Evolutionary conservation across 305 asterid genomes (phyloP), one percentile per base, ranked within the genome.

Genomic region (Striga hermonthica): DNA sequence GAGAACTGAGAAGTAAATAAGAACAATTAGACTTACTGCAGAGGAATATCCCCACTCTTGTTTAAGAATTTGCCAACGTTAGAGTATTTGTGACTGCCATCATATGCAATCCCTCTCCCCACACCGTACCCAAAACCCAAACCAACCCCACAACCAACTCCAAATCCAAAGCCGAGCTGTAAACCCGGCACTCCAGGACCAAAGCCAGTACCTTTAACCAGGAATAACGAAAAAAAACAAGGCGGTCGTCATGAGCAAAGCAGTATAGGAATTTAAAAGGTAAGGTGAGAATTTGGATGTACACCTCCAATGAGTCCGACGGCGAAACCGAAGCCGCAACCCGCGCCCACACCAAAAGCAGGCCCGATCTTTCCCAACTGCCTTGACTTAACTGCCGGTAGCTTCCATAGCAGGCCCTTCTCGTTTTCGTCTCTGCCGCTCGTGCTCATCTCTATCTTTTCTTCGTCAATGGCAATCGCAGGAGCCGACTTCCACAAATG

Each of bases 71-170:
- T 78, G 66, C 78, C 85, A 13, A 82, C 72, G 63, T 89, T 91
- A 13, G 96, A 79, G 76, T 83, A 79, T 68, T 64, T 79, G 48
- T 88, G 85, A 12, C 38, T 62, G 55, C 79, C 82, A 65, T 86
- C 96, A 59, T 85, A 86, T 28, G 88, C 95, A 75, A 82, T 62
- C 60, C 98, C 98, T 58, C 71, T 81, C 7, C 96, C 98, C 41
- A 85, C 58, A 44, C 96, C 98, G 52, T 91, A 91, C 12, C 98
- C 98, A 53, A 89, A 92, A 49, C 98, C 97, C 61, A 89, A n/a
- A 6, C 98, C 98, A 66, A 89, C 61, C 56, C 97, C 97, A 79
- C 97, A 92, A 12, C 98, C 97, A 57, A 85, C 96, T 69, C 98
- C 97, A n/a, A 89, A 15, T 41, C 95, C 98, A 48, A 92, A 69